Evolutionary conservation across 1,139 yeast genomes (phyloP), one percentile per base, ranked within the genome.

Genomic region (Groenewaldozyma sp.): DNA sequence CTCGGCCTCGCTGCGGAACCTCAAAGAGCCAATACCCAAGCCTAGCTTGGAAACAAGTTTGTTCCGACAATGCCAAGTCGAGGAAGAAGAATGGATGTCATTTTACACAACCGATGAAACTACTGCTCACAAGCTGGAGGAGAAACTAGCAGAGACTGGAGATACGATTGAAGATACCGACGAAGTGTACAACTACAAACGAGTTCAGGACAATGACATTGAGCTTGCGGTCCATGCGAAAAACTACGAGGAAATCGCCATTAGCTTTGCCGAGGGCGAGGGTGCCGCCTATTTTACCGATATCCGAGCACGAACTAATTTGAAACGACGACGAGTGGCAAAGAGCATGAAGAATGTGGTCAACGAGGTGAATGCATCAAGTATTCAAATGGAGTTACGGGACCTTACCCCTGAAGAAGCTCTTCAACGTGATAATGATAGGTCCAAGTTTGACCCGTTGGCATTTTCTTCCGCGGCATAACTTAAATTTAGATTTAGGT

Each of bases 71-170:
- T 76, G 81, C 31, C 77, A 82, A 22, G 67, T 83, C 27, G 83
- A 76, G 37, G 79, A 74, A 42, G 84, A 82, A 33, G 93, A 82
- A 54, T 82, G 95, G 88, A 76, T 86, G 56, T 75, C 94, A 2
- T 68, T 83, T 54, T 88, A 80, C 59, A 65, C 73, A 9, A 68
- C 69, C 20, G 66, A 62, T 18, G 33, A 38, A 29, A 64, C 65
- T 18, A 68, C 65, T 26, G 59, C 67, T 5, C 35, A 32, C 31
- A 40, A 39, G 14, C 43, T 62, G 17, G 48, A 48, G 38, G 40
- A 46, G n/a, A 48, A 48, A 35, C 50, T 58, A n/a, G 52, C 49
- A 27, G 54, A 58, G 28, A 41, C 53, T 5, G 49, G 49, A 5
- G 65, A 58, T 31, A 50, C 58, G 2, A 28, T 26, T 7, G 54